Evolutionary conservation across 2,329 filamentous ascomycete genomes (phyloP), one percentile per base, ranked within the genome.

Genomic region (Pezicula radicicola): DNA sequence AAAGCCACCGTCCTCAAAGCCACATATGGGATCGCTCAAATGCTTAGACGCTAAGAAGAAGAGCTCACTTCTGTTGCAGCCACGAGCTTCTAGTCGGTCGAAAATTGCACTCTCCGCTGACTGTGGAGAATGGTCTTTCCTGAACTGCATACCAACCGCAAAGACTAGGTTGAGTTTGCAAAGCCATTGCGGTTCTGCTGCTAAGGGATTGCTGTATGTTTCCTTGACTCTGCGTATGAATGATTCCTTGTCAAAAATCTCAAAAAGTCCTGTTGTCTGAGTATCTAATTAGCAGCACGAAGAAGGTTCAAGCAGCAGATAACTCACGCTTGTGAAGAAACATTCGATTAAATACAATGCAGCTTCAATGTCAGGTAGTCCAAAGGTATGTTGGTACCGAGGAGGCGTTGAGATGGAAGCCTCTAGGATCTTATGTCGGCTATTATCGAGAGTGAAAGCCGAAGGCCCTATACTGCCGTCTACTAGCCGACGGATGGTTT

Each of bases 1-100:
- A 51, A 86, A 78, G 53, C 84, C 78, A 27, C 78, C 79, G 57
- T 84, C 78, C 58, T 85, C 82, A 41, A 84, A 76, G 2, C 46
- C 55, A 12, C 35, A 30, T 3, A 42, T 37, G 4, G 55, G 50
- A 41, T 57, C 53, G 18, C 45, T 52, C 18, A 57, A 39, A 16
- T 53, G 40, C 35, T 48, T 57, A 10, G 55, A 53, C 27, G 50
- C 45, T 5, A 55, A 18, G 33, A 55, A 57, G 42, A 57, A 57
- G 12, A 46, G 36, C 25, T 57, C 55, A 8, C 49, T 50, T 33
- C 55, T 52, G n/a, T 54, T 52, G n/a, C 43, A 19, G 7, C 21
- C 48, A 16, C 19, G 16, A 6, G 25, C 30, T 21, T 54, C 48
- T 10, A 56, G 35, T 25, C 48, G 16, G n/a, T 52, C 30, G 15